Evolutionary conservation across 805 yeast genomes (phyloP), one percentile per base, ranked within the genome.

Genomic region (Saccharomycopsis fodiens): DNA sequence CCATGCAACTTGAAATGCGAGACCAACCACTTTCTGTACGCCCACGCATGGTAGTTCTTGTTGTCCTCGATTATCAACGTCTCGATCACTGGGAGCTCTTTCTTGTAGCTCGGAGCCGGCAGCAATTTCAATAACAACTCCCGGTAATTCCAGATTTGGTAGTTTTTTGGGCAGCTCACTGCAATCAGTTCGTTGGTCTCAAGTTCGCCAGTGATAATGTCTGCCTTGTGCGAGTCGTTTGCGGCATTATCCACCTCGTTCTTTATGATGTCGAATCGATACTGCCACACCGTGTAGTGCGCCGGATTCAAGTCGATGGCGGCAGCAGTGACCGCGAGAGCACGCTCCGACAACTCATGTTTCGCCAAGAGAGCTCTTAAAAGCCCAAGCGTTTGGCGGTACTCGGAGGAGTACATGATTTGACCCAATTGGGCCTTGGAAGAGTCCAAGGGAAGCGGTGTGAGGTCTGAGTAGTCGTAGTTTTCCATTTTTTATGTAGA

Each of bases 21-120:
- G 7, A 83, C 81, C 19, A 85, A 64, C 97, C 97, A 89, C 55
- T 84, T 83, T 43, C 91, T 66, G 55, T 88, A 86, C 1, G 96
- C 76, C 97, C 98, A 93, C 4, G 89, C 96, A 57, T 93, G 98
- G 62, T 93, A 94, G 65, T 93, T 93, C 59, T 93, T 93, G 3
- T 81, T 60, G 58, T 93, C 98, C 41, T 78, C 82, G 10, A 73
- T 76, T 3, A 93, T 62, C 83, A 91, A 83, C 39, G 72, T 63
- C 34, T 72, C 72, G 35, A 84, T 66, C 19, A 87, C 70, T 2
- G 85, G 82, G 42, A 70, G 69, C 58, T 93, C 97, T 31, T 79
- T 65, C 35, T 63, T 66, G 2, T 72, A 62, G 37, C 67, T 55
- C 54, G 70, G 71, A n/a, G 46, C 46, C 3, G 48, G 51, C 3